A percentile compares a stretch with the other conserved stretches of the same genome.
phyloP scores from a whole-genome alignment of 2,329 filamentous ascomycete genomes.

The Cucurbitaria berberidis region DNA sequence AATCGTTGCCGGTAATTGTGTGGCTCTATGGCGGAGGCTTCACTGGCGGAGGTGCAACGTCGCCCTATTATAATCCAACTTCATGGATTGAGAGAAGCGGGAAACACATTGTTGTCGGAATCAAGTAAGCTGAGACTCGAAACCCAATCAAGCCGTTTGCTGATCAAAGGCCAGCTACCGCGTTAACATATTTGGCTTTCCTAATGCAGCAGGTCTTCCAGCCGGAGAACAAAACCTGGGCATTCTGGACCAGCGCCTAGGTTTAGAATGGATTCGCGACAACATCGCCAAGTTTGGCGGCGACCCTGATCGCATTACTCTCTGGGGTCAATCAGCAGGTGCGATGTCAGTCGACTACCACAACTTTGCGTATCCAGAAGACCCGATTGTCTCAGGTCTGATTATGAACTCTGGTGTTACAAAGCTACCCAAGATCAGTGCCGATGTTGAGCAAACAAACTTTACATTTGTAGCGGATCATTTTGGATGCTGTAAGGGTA shows the following conservation, averaged over 20 bases:
- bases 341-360: constrained; percentile 55
- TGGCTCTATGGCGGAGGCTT: constrained; percentile 59
- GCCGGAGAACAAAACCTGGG: constrained; percentile 46
- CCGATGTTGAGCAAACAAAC: constrained; percentile 39
- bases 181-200: constrained; percentile 51
- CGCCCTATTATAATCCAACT: constrained; percentile 47
- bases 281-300: constrained; percentile 49
- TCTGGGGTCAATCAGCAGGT: constrained; percentile 51
- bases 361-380: constrained; percentile 55
- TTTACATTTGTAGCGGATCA: constrained; percentile 49
- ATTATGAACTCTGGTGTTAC: constrained; percentile 38
- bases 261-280: constrained; percentile 48
- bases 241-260: constrained; percentile 49
- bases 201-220: constrained; percentile 42
- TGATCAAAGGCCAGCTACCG: constrained; percentile 33
- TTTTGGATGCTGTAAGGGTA: constrained; percentile 40
- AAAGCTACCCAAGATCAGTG: constrained; percentile 11
- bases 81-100: constrained; percentile 43
- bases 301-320: constrained; percentile 47
- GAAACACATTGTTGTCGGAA: constrained; percentile 44
- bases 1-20: constrained; percentile 51
- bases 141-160: background rate
- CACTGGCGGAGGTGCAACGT: constrained; percentile 51
- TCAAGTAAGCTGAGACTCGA: constrained; percentile 45
- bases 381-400: constrained; percentile 53